Conservation (phyloP, 495 filamentous ascomycete species). For the Pyronema omphalodes region DNA sequence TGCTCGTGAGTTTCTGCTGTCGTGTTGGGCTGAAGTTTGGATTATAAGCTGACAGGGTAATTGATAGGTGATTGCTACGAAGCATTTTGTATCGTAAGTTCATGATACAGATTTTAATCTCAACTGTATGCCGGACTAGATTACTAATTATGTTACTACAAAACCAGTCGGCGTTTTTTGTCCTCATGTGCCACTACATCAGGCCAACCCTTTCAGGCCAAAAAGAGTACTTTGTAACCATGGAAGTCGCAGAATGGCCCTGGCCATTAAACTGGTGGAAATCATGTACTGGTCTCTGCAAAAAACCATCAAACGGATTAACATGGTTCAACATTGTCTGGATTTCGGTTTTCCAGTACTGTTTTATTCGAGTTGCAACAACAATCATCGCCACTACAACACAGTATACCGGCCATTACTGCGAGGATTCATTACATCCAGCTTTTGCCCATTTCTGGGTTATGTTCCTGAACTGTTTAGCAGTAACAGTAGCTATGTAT, state of each 20-base stretch:
- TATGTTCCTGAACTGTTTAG: constrained; percentile 48
- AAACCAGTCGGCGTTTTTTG: constrained; percentile 51
- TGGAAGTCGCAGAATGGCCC: constrained; percentile 55
- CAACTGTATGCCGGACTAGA: no score
- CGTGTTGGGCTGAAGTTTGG: not conserved
- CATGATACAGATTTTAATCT: no score
- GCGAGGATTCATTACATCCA: constrained; percentile 57
- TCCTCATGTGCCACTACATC: constrained; percentile 70
- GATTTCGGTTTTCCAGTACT: constrained; percentile 78
- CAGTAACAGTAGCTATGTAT: constrained; percentile 81
- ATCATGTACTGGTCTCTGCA: constrained; percentile 49
- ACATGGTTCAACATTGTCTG: constrained; percentile 93
- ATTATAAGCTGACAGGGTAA: not conserved
- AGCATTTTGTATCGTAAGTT: constrained; percentile 56
- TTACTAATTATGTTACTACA: no score
- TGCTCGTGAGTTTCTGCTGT: constrained; percentile 4
- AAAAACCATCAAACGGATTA: constrained; percentile 61
- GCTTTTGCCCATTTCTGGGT: constrained; percentile 75
- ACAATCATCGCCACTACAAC: constrained; percentile 61
- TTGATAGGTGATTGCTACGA: constrained; percentile 70
- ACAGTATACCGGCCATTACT: constrained; percentile 50
- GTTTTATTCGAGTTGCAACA: constrained; percentile 68
- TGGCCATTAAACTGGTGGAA: constrained; percentile 53
- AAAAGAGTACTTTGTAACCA: constrained; percentile 67
- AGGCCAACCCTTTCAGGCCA: constrained; percentile 64